Evolutionary conservation across 2,329 filamentous ascomycete genomes (phyloP), one percentile per base, ranked within the genome.

Genomic region (Colletotrichum camelliae): DNA sequence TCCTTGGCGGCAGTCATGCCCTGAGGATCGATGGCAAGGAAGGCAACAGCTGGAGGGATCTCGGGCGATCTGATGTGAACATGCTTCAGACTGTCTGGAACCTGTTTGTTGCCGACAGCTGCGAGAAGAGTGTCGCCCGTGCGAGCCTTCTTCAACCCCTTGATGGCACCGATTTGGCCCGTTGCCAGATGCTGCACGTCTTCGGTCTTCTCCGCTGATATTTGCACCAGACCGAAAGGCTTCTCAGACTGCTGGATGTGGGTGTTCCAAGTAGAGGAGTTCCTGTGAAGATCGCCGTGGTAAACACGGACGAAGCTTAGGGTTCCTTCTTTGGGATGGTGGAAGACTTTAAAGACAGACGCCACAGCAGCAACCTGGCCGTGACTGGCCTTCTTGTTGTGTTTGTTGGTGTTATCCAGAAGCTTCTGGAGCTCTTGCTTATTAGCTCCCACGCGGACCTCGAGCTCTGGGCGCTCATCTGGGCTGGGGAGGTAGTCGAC

Each of bases 251-350:
- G 86, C 74, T 94, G 90, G 3, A 98, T 89, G 78, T 95, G 95
- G 13, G 96, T 97, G 82, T 98, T 98, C 91, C 94, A 98, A 31
- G 97, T 91, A 4, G 92, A 87, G 12, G 92, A 90, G 79, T 95
- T 95, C 62, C 93, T 93, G 74, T 92, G 91, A 69, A 99, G 87
- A 3, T 91, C 90, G 12, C 97, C 97, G 31, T 95, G 94, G 84
- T 98, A 98, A 9, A 98, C 95, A 55, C 97, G 93, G 12, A 98
- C 93, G 81, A 97, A 98, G 77, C 97, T 96, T 75, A 98, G 89
- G 70, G 97, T 93, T 21, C 97, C 97, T 72, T 96, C 93, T 78
- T 94, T 94, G 10, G 94, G 88, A 81, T 98, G 96, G 78, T 96
- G 94, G 78, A 97, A 95, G 7, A 98, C 97, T 84, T 99, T 99